Evolutionary conservation across 2,329 filamentous ascomycete genomes (phyloP).

Genomic region (Xylariaceae sp.): DNA sequence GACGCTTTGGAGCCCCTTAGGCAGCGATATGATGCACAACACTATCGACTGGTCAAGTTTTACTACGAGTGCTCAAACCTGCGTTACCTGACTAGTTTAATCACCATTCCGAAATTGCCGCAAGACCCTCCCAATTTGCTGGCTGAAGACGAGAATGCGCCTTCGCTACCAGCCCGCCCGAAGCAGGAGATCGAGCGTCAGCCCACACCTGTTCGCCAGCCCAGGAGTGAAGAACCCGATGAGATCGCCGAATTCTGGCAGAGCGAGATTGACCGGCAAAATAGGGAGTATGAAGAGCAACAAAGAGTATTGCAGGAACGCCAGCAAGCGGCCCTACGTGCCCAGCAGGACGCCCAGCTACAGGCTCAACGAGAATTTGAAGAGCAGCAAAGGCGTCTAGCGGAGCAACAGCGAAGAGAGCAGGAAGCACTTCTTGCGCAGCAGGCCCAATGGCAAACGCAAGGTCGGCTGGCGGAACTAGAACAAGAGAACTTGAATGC

Average conservation of each 20-base stretch:
- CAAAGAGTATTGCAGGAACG: slow-evolving; percentile 86
- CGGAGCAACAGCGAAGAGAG: slow-evolving; percentile 86
- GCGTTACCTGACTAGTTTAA: slow-evolving; percentile 92
- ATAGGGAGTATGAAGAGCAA: slow-evolving; percentile 93
- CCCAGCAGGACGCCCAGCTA: slow-evolving; percentile 80
- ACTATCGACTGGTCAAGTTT: slow-evolving; percentile 94
- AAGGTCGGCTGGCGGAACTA: slow-evolving; percentile 91
- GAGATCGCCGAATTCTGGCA: slow-evolving; percentile 99
- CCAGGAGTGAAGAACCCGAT: slow-evolving; percentile 79
- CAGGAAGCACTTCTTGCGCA: slow-evolving; percentile 88
- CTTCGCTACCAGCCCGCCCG: slow-evolving; percentile 78
- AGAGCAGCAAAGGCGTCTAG: slow-evolving; percentile 84
- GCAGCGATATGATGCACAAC: slow-evolving; percentile 89
- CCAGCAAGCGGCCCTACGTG: slow-evolving; percentile 77
- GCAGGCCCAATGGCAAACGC: slow-evolving; percentile 90
- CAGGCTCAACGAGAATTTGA: slow-evolving; percentile 95
- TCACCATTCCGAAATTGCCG: slow-evolving; percentile 93
- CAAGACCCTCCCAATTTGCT: slow-evolving; percentile 91
- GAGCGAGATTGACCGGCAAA: slow-evolving; percentile 85
- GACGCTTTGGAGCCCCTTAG: slow-evolving; percentile 89
- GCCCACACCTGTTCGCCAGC: slow-evolving; percentile 69
- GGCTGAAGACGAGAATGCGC: slow-evolving; percentile 80
- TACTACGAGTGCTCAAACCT: slow-evolving; percentile 99
- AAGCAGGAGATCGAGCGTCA: slow-evolving; percentile 72
- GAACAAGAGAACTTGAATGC: slow-evolving; percentile 95